Base-by-base conservation (phyloP, 371 early-diverging fungal genomes). In the Mucor saturninus region DNA sequence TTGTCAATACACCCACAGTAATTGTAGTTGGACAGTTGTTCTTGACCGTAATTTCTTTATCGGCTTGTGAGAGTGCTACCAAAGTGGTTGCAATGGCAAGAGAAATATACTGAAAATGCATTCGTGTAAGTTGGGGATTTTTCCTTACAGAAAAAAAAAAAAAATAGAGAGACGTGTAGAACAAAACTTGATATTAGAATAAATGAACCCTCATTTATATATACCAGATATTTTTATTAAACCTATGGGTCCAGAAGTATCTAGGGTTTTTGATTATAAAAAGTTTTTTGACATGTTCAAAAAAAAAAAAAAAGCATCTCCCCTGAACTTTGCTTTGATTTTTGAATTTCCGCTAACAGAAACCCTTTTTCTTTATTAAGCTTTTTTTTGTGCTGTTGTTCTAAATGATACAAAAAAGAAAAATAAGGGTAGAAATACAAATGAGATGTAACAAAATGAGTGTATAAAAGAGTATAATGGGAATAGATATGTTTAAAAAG, bases 1-100 rank as follows among this genome's bases (percentile, higher is more conserved):
- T 80, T 1, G 81, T 80, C 13, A 74, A 55, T 0, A 76, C 74
- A 26, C 81, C 81, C 0, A 80, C 67, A 11, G 69, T 62, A 2
- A 77, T 29, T 14, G 70, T 62, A 7, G 61, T 69, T 8, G 54
- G 43, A 57, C 81, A 80, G 35, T 74, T 71, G 54, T 77, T 80
- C 13, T 57, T 56, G 21, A 77, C 58, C 5, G 21, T 54, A 46
- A 80, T 73, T 0, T 40, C 26, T 35, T 76, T 73, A 14, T 42
- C 54, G 32, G 72, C 69, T 15, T 38, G 14, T 21, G 45, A 15
- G 15, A 51, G 11, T 28, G 59, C 28, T 4, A 49, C 49, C 4
- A 59, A 15, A 13, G 32, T 11, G 5, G 28, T 31, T 9, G 35
- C 32, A 29, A 45, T 46, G n/a, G 35, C 3, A 35, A 5, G 11